Conservation (phyloP, 345 rosid species). For the Jatropha curcas region DNA sequence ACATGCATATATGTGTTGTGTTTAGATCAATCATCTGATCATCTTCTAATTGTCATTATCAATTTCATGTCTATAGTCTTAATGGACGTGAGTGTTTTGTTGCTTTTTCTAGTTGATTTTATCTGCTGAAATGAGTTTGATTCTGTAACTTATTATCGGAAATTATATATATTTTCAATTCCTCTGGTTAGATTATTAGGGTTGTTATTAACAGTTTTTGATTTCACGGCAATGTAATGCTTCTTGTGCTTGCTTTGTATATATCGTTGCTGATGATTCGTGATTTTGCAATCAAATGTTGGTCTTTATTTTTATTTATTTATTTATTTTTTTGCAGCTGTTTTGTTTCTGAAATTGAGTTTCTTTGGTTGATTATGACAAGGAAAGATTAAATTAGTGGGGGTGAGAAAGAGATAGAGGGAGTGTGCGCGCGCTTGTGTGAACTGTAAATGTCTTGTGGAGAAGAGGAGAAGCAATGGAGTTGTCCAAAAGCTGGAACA, state of each 20-base stretch:
- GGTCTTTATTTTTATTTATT: not conserved
- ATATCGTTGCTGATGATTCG: not conserved
- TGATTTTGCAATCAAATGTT: constrained; percentile 6
- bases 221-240: not conserved
- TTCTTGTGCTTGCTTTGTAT: no score
- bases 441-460: constrained; percentile 63
- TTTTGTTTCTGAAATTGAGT: constrained; percentile 15
- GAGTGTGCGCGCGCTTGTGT: constrained; percentile 21
- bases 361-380: constrained; percentile 30
- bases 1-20: not conserved
- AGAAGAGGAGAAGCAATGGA: constrained; percentile 57
- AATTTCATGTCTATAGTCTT: not conserved
- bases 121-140: not conserved
- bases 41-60: constrained; percentile 3
- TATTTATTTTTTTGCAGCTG: constrained; percentile 13
- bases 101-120: not conserved
- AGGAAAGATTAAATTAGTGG: constrained; percentile 11
- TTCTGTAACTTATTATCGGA: not conserved
- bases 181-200: not conserved
- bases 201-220: not conserved
- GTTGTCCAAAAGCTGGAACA: constrained; percentile 57
- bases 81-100: not conserved
- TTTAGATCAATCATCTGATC: constrained; percentile 29
- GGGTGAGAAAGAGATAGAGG: constrained; percentile 15
- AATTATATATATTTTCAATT: not conserved